Evolutionary conservation across 345 rosid species (phyloP).

Genomic region (Firmiana major): DNA sequence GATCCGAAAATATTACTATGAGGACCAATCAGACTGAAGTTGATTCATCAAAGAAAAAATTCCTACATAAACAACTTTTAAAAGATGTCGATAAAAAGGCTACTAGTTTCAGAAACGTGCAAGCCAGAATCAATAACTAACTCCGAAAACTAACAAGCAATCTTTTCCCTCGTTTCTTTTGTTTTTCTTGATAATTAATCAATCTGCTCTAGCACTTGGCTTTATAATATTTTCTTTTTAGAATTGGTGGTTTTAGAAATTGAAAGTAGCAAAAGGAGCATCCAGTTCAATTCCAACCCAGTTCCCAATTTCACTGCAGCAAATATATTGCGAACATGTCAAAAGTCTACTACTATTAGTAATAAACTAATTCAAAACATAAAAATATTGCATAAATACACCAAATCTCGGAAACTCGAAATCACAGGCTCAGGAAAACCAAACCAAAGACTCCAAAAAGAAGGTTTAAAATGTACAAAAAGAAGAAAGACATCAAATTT

Average conservation of each 20-base stretch:
- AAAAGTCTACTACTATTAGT: not conserved
- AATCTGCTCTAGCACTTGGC: not conserved
- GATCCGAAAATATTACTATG: not conserved
- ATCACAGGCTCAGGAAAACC: not conserved
- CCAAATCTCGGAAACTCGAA: not conserved
- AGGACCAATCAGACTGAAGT: not conserved
- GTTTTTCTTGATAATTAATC: not conserved
- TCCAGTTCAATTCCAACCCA: not conserved
- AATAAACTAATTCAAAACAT: not conserved
- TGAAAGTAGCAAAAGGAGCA: not conserved
- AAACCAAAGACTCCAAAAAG: not conserved
- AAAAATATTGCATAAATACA: not conserved
- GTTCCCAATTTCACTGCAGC: not conserved
- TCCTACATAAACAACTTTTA: conserved; percentile 2
- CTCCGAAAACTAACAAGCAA: not conserved
- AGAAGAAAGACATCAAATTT: not conserved
- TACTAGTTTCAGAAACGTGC: not conserved
- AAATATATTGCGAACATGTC: not conserved
- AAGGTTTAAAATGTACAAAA: not conserved
- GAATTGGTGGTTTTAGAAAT: not conserved
- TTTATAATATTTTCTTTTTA: not conserved
- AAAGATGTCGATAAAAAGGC: not conserved
- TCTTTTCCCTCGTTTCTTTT: not conserved
- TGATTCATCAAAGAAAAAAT: not conserved
- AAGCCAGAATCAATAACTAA: not conserved